Conservation (phyloP, 2,329 filamentous ascomycete genomes). For the Alternaria incomplexa region DNA sequence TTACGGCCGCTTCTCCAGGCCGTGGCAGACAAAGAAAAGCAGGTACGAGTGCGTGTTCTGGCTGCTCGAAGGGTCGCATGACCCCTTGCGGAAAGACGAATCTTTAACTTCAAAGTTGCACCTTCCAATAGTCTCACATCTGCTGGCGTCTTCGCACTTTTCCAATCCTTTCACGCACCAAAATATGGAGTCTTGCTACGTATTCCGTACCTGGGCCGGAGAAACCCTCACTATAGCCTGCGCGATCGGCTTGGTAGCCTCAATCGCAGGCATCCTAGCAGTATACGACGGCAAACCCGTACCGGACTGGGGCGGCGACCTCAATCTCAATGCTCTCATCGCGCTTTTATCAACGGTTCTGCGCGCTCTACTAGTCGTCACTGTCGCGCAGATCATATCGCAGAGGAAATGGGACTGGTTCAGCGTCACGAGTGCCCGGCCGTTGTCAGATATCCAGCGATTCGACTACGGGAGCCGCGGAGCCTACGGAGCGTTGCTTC, state of each 20-base stretch:
- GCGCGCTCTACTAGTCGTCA: neutral
- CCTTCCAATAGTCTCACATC: neutral
- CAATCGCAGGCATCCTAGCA: neutral
- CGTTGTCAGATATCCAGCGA: neutral
- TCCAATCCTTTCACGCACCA: neutral
- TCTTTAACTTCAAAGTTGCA: neutral
- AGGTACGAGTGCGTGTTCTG: neutral
- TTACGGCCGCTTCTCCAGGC: neutral
- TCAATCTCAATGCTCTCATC: conserved; percentile 3
- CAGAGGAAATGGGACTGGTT: neutral
- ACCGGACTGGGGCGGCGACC: neutral
- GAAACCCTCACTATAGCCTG: neutral
- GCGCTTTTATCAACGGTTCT: neutral
- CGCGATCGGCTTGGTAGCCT: neutral
- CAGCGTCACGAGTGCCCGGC: neutral
- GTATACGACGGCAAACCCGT: neutral
- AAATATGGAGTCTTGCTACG: neutral
- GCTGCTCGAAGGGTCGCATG: neutral
- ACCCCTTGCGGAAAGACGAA: neutral
- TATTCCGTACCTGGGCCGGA: neutral
- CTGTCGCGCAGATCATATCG: neutral
- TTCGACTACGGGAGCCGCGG: neutral
- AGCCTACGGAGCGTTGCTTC: neutral
- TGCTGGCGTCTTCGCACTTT: neutral
- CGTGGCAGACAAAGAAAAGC: neutral